Evolutionary conservation across 805 yeast genomes (phyloP).

Genomic region (Yarrowia yakushimensis): DNA sequence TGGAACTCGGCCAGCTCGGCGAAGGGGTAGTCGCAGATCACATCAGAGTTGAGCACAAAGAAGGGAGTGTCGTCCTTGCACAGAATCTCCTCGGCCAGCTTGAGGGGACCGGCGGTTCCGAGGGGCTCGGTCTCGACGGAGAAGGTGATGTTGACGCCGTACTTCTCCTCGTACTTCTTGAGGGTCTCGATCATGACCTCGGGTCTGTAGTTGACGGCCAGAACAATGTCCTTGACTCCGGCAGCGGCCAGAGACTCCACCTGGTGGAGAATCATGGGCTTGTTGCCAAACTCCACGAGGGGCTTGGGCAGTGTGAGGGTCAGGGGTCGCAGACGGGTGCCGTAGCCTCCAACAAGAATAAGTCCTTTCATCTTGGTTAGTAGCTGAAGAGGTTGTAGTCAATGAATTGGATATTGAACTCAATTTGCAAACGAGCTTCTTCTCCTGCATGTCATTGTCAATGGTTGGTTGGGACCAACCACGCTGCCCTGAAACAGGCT

Average conservation of each 20-base stretch:
- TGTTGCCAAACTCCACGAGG: conserved; percentile 95
- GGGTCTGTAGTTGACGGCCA: conserved; percentile 99
- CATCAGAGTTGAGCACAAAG: conserved; percentile 97
- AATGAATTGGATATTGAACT: conserved; percentile 2
- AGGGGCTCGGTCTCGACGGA: conserved; percentile 99
- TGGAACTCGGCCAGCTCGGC: conserved; percentile 89
- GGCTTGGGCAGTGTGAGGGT: conserved; percentile 95
- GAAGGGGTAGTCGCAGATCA: conserved; percentile 98
- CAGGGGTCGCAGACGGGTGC: conserved; percentile 99
- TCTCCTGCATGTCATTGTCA: neutral
- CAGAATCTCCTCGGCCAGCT: conserved; percentile 90
- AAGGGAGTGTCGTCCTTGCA: conserved; percentile 95
- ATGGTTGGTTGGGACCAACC: neutral
- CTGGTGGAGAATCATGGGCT: conserved; percentile 98
- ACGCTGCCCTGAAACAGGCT: neutral
- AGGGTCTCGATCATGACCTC: conserved; percentile 97
- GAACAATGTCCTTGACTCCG: conserved; percentile 97
- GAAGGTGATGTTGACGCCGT: conserved; percentile 92
- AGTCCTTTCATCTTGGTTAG: conserved; percentile 73
- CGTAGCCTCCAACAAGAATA: conserved; percentile 98
- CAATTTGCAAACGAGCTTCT: neutral
- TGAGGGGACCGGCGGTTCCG: conserved; percentile 99
- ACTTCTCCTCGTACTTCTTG: conserved; percentile 88
- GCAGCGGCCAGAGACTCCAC: conserved; percentile 97
- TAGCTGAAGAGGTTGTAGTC: no score